Conservation (phyloP, 2,329 filamentous ascomycete species). For the Sclerotinia trifoliorum region DNA sequence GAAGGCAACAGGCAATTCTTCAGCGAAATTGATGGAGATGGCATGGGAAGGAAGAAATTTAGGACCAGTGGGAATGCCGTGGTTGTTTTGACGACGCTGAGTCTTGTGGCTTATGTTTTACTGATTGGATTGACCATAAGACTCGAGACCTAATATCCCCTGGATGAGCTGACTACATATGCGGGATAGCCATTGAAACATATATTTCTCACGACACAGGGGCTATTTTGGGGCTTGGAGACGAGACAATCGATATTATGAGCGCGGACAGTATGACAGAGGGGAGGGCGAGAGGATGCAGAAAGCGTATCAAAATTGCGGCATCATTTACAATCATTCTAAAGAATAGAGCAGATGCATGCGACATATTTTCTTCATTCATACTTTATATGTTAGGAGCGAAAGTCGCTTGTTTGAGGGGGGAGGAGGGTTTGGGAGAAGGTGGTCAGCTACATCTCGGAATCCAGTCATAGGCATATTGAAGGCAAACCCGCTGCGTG, state of each 20-base stretch:
- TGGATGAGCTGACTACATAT: conserved; percentile 15
- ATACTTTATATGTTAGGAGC: neutral
- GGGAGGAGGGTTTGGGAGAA: neutral
- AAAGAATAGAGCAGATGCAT: neutral
- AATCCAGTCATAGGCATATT: neutral
- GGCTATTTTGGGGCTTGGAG: neutral
- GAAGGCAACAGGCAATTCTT: conserved; percentile 97
- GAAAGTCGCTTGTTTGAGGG: neutral
- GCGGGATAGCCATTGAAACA: conserved; percentile 11
- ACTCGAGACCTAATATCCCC: conserved; percentile 30
- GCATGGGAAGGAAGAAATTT: conserved; percentile 54
- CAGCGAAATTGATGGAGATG: conserved; percentile 46
- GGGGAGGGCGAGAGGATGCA: neutral
- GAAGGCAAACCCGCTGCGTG: neutral
- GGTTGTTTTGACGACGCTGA: conserved; percentile 55
- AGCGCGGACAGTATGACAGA: neutral
- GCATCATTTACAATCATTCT: neutral
- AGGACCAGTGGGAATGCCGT: conserved; percentile 65
- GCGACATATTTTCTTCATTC: neutral
- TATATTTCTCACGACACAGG: conserved; percentile 1
- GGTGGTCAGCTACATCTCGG: neutral
- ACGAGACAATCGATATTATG: neutral
- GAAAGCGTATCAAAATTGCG: neutral
- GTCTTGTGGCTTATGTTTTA: conserved; percentile 56
- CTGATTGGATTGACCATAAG: conserved; percentile 56